These are phyloP conservation scores for Fonsecaea pugnacius DNA, from an alignment of 2,329 filamentous ascomycete genomes.

Conservation along the genomic window DNA sequence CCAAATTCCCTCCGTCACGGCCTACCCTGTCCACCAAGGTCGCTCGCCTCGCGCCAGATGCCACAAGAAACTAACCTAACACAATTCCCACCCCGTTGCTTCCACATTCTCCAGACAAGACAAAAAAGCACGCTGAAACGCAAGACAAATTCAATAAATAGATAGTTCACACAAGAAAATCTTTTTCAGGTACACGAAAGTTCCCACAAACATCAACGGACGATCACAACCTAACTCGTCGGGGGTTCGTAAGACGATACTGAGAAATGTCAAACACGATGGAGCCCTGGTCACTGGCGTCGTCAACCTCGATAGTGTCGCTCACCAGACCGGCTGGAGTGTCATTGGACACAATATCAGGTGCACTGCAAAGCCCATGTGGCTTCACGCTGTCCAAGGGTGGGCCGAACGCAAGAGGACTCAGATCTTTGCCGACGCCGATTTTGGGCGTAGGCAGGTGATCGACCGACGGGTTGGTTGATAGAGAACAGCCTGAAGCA, in stretches of 20 bases:
- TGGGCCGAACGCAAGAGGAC: conserved; percentile 14
- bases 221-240: conserved; percentile 23
- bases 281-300: conserved; percentile 33
- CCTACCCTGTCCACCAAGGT: not conserved
- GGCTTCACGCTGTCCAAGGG: conserved; percentile 27
- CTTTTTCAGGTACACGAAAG: not conserved
- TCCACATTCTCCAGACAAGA: conserved; percentile 5
- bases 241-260: conserved; percentile 30
- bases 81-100: conserved; percentile 18
- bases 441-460: conserved; percentile 23
- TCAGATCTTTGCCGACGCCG: conserved; percentile 3
- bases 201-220: not conserved
- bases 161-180: conserved; percentile 19
- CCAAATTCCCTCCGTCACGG: conserved; percentile 6
- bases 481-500: conserved; percentile 22
- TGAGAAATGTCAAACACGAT: conserved; percentile 34
- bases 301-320: conserved; percentile 37
- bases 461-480: conserved; percentile 23
- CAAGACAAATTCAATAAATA: not conserved
- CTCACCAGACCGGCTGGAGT: conserved; percentile 5
- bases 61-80: not conserved
- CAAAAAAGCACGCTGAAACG: conserved; percentile 26
- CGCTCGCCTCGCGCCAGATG: not conserved
- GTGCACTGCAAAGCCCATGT: conserved; percentile 21
- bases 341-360: conserved; percentile 12